A percentile compares a stretch with the other conserved stretches of the same genome.
Evolutionary conservation across 129 eudicot species (phyloP).

Genomic region (sunflower (Helianthus annuus)): DNA sequence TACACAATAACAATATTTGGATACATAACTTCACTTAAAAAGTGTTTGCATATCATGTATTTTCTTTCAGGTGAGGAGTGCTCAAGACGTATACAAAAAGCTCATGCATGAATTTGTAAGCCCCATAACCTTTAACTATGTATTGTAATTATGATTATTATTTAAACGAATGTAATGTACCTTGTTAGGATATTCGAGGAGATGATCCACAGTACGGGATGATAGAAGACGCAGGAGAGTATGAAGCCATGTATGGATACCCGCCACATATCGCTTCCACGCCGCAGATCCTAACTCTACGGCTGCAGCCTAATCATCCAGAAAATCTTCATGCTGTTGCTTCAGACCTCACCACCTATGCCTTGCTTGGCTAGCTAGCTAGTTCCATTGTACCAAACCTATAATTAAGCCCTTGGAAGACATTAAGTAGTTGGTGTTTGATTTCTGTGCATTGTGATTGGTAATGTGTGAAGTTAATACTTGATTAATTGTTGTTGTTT

Average conservation of each 20-base stretch:
- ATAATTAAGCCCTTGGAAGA: neutral
- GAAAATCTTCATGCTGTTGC: conserved; percentile 52
- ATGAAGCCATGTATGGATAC: conserved; percentile 54
- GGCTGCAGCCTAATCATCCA: conserved; percentile 53
- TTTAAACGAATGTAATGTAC: too few relatives aligned
- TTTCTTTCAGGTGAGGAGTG: conserved; percentile 64
- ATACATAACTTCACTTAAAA: neutral
- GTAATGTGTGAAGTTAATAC: neutral
- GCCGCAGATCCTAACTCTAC: conserved; percentile 45
- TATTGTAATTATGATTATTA: too few relatives aligned
- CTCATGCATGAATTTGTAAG: conserved; percentile 73
- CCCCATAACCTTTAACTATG: conserved; percentile 1
- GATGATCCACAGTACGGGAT: conserved; percentile 81
- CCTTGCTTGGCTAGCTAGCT: conserved; percentile 61
- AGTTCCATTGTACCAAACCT: neutral
- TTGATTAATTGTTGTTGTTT: neutral
- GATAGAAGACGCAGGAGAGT: conserved; percentile 74
- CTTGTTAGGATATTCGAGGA: conserved; percentile 57
- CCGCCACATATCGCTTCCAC: conserved; percentile 33
- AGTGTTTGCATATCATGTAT: neutral
- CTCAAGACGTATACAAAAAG: conserved; percentile 56
- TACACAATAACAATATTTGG: neutral
- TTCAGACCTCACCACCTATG: conserved; percentile 70
- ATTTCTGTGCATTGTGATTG: neutral
- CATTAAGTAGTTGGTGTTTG: neutral